Conservation (phyloP, 257 asterid genomes). For the Nicotiana obtusifolia region DNA sequence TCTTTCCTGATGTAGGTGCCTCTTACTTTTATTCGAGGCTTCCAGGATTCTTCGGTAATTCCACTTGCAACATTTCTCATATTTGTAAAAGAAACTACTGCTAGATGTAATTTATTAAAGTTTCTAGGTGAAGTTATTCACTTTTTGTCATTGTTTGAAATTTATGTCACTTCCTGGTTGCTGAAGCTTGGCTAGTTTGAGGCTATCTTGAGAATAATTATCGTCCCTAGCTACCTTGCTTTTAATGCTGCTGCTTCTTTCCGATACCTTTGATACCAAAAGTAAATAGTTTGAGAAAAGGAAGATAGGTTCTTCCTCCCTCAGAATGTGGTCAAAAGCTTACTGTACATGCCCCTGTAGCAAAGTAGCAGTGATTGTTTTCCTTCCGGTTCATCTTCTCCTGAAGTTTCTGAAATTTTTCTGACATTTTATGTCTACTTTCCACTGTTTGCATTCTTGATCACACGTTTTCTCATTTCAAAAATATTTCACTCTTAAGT, state of each 20-base stretch:
- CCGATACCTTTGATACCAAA: neutral
- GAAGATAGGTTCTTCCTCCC: neutral
- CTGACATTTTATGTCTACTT: neutral
- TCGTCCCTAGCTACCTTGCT: neutral
- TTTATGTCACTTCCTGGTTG: neutral
- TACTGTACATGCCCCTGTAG: neutral
- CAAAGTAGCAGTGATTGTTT: neutral
- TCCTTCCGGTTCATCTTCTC: neutral
- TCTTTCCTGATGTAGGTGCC: conserved; percentile 92
- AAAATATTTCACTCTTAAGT: neutral
- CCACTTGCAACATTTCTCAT: conserved; percentile 9
- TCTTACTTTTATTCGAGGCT: conserved; percentile 85
- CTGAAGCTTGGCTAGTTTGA: neutral
- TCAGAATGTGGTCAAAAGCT: neutral
- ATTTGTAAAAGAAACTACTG: neutral
- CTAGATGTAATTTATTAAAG: neutral
- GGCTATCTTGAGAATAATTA: neutral
- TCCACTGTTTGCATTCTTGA: neutral
- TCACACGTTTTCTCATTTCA: neutral
- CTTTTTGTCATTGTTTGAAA: neutral
- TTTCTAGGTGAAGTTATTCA: neutral
- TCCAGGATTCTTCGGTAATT: conserved; percentile 90
- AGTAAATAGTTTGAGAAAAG: neutral
- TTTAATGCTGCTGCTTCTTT: neutral
- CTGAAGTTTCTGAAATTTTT: neutral